Percentiles rank a stretch among this genome's conserved stretches.
Conservation (phyloP, 1,139 yeast genomes). For the Hyphopichia wangnamkhiaoensis region DNA sequence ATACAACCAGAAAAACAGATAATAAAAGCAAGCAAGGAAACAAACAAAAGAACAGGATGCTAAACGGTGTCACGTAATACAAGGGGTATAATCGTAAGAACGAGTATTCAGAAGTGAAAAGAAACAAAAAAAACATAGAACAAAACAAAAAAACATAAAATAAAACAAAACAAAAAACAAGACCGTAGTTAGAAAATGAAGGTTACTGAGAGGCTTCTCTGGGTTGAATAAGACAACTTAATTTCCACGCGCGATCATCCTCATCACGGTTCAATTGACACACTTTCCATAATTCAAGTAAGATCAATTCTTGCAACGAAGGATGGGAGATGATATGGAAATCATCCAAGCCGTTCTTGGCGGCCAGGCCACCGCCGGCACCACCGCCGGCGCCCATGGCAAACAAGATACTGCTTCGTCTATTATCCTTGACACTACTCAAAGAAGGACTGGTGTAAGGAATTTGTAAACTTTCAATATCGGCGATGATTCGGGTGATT, state of each 20-base stretch:
- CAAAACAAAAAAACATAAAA: not conserved
- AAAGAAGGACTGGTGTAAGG: constrained; percentile 39
- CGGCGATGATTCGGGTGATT: constrained; percentile 73
- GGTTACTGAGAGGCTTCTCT: constrained; percentile 22
- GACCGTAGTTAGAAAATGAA: not conserved
- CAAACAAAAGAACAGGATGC: no score
- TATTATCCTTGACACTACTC: constrained; percentile 10
- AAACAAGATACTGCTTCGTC: constrained; percentile 23
- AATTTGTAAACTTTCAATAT: constrained; percentile 74
- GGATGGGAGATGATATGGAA: constrained; percentile 43
- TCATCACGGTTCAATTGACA: constrained; percentile 59
- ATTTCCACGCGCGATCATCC: constrained; percentile 70
- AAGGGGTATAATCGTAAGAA: no score
- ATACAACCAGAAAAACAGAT: no score
- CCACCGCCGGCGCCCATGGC: constrained; percentile 6
- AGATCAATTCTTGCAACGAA: constrained; percentile 60
- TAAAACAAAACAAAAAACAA: not conserved
- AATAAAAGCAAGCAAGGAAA: no score
- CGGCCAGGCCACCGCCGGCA: constrained; percentile 4
- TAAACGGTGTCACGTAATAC: no score
- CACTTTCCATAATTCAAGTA: constrained; percentile 71
- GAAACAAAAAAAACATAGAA: no score
- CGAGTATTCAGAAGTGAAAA: no score
- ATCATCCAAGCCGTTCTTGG: constrained; percentile 22
- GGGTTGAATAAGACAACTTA: constrained; percentile 59